Base-by-base conservation (phyloP, 108 stramenopile genomes). In the Fistulifera solaris region DNA sequence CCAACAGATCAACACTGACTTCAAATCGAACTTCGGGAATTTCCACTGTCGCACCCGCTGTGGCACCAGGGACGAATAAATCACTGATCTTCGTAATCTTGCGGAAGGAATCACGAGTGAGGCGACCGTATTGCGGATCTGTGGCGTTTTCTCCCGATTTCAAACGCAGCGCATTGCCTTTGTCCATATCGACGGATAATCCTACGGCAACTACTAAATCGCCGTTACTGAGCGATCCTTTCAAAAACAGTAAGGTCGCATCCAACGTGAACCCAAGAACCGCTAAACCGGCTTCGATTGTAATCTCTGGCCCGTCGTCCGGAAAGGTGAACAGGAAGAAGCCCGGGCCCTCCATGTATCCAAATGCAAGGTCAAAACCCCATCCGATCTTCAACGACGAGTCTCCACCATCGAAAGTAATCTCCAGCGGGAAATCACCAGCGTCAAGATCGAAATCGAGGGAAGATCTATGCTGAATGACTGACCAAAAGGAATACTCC, bases 251-350 rank as follows among this genome's bases (percentile, higher is more conserved):
- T 23, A 52, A 19, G 22, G 26, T 19, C 16, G 61, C 61, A n/a
- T 45, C 16, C 8, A 54, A 24, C 16, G n/a, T 39, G 16, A n/a
- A 23, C n/a, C 43, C 31, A 31, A 58, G 59, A 16, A 52, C 18
- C 11, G 49, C 11, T 6, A 61, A 21, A 25, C 27, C 54, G 16
- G 59, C 66, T 25, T 50, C 41, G 46, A 67, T 56, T 18, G 31
- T 48, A 31, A 61, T 27, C 18, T 67, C 66, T 26, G 59, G 17
- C 0, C 19, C 51, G 0, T 52, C 50, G 22, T 35, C 48, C 11
- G 67, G 61, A 38, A 62, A 59, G 0, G 67, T 69, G 7, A 63
- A 40, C n/a, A 69, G 24, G 27, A 69, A 69, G 38, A 69, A 63
- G 31, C 67, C 68, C 19, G 24, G 22, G 1, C 58, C 27, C 27